Percentiles rank a stretch among this genome's conserved stretches.
phyloP scores from a whole-genome alignment of 2,329 filamentous ascomycete species.

The Phialophora verrucosa region DNA sequence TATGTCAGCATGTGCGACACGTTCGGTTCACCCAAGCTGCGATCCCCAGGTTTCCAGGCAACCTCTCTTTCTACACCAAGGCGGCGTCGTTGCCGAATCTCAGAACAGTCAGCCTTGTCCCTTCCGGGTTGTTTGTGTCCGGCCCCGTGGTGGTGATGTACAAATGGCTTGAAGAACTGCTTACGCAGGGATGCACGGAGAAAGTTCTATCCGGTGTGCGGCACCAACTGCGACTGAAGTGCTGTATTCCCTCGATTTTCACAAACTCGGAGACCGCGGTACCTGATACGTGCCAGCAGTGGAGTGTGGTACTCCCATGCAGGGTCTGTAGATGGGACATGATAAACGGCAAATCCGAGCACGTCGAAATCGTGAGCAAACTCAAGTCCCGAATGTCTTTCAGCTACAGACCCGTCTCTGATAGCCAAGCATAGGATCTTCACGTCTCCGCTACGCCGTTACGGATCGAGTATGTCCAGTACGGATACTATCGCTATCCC shows the following conservation, averaged over 20 bases:
- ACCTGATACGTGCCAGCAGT: neutral
- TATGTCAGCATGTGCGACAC: neutral
- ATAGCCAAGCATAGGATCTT: neutral
- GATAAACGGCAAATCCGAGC: neutral
- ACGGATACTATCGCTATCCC: neutral
- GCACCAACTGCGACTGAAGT: neutral
- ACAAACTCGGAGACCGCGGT: neutral
- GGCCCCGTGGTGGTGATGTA: neutral
- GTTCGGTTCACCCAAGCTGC: neutral
- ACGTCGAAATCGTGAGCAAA: neutral
- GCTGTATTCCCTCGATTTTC: neutral
- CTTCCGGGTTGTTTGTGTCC: neutral
- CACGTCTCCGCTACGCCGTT: neutral
- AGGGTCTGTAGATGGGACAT: neutral
- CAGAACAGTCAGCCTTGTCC: neutral
- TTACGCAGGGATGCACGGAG: neutral
- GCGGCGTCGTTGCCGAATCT: neutral
- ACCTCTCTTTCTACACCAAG: neutral
- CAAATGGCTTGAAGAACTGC: conserved; percentile 4
- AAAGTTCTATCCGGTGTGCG: neutral
- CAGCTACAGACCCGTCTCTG: neutral
- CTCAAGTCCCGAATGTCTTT: neutral
- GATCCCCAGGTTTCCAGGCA: neutral
- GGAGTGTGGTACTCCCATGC: neutral
- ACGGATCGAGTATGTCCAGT: neutral